Base-by-base conservation (phyloP, 805 yeast genomes). In the Vanderwaltozyma verrucispora region DNA sequence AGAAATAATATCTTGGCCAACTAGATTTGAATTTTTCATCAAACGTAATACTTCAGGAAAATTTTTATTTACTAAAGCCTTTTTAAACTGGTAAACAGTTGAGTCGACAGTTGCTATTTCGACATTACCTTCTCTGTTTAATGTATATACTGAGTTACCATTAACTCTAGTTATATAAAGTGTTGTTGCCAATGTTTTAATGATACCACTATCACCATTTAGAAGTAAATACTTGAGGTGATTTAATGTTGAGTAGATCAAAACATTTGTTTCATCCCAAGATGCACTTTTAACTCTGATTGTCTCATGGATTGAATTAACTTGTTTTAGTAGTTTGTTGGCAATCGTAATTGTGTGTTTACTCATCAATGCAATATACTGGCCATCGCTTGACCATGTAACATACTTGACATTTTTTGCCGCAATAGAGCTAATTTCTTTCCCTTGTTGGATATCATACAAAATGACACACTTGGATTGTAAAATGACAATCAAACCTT, bases 1-100 rank as follows among this genome's bases (percentile, higher is more conserved):
- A 4, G 94, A 92, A 59, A 92, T 88, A 56, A 92, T 92, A 59
- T 88, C 86, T 67, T 94, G 96, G 46, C 99, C 99, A 36, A 92
- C 98, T 55, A 92, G 71, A 53, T 84, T 87, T 17, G 97, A 88
- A 40, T 73, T 76, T 54, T 77, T 79, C 61, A 92, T 92, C 48
- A 92, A 76, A 48, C 95, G 75, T 48, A 88, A 70, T 14, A 92
- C 97, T 63, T 92, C 98, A 48, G 75, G 76, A 66, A 86, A 89
- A 61, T 92, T 86, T 59, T 80, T 81, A 66, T 80, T 85, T 30
- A 89, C 82, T 48, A 92, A 68, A 9, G 98, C 95, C 55, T 78
- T 81, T 69, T 92, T 92, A 74, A 92, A 92, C 53, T 96, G 75
- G 67, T 84, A 92, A 65, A 94, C 99, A 25, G 97, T 89, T 30